Conservation (phyloP, 768 basidiomycete genomes). For the Exsudoporus frostii region DNA sequence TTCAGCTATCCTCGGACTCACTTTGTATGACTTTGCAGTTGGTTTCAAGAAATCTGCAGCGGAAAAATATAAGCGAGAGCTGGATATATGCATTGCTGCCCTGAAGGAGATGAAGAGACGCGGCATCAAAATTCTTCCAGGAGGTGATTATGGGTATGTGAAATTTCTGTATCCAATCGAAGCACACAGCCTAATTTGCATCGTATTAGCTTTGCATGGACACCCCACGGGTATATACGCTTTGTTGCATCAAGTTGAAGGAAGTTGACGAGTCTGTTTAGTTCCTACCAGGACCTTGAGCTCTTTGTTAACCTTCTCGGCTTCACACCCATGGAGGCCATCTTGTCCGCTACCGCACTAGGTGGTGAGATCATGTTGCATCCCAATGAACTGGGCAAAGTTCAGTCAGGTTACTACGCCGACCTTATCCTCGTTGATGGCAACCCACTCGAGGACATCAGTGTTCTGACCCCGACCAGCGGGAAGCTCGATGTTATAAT, state of each 20-base stretch:
- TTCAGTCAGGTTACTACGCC: conserved; percentile 36
- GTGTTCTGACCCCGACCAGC: conserved; percentile 27
- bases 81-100: conserved; percentile 32
- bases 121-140: conserved; percentile 36
- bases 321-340: conserved; percentile 37
- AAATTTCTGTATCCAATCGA: background rate
- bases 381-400: conserved; percentile 36
- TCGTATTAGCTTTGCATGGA: conserved; percentile 27
- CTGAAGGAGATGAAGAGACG: conserved; percentile 37
- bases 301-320: conserved; percentile 35
- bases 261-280: conserved; percentile 9
- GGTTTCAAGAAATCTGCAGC: conserved; percentile 18
- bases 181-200: background rate
- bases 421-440: conserved; percentile 37
- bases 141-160: conserved; percentile 36
- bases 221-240: conserved; percentile 28
- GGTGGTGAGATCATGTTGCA: conserved; percentile 37
- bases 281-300: conserved; percentile 36
- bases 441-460: conserved; percentile 35
- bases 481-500: conserved; percentile 34
- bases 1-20: background rate
- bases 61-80: conserved; percentile 29
- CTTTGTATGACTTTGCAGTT: conserved; percentile 2
- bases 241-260: background rate
- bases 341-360: conserved; percentile 33